A percentile compares a stretch with the other conserved stretches of the same genome.
These are phyloP conservation scores for Colletotrichum shisoi DNA, from an alignment of 2,329 filamentous ascomycete genomes.

Conservation along the genomic window DNA sequence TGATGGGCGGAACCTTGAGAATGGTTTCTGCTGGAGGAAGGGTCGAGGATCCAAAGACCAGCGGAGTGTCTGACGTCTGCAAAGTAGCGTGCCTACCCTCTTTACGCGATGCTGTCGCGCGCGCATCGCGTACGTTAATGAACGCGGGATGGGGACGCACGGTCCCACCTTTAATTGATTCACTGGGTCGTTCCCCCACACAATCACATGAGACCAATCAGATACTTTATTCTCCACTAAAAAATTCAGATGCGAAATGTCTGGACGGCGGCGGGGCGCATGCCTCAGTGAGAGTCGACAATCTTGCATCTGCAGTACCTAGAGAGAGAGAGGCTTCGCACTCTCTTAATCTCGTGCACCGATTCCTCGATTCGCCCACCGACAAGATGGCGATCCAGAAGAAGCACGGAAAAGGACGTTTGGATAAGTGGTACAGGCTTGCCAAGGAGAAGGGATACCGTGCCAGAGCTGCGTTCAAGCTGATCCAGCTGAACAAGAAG, in stretches of 20 bases:
- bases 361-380: constrained; percentile 20
- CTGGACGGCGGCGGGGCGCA: constrained; percentile 24
- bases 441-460: constrained; percentile 98
- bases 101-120: constrained; percentile 36
- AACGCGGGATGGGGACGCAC: constrained; percentile 13
- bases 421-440: constrained; percentile 98
- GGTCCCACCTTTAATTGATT: constrained; percentile 13
- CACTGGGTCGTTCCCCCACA: neutral
- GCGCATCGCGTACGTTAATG: constrained; percentile 5
- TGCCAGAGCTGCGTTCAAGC: constrained; percentile 94
- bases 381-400: constrained; percentile 89
- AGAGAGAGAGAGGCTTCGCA: constrained; percentile 12
- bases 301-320: constrained; percentile 21
- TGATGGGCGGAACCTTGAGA: constrained; percentile 2
- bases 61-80: constrained; percentile 28
- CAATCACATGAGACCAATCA: constrained; percentile 26
- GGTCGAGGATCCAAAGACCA: constrained; percentile 12
- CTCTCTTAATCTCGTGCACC: constrained; percentile 2
- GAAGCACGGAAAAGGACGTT: constrained; percentile 97
- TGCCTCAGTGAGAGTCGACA: constrained; percentile 14
- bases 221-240: neutral
- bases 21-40: constrained; percentile 19
- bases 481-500: constrained; percentile 98
- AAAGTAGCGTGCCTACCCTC: constrained; percentile 20
- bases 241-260: constrained; percentile 37